Conservation (phyloP, 1,139 yeast species). For the Sugiyamaella neomexicana region DNA sequence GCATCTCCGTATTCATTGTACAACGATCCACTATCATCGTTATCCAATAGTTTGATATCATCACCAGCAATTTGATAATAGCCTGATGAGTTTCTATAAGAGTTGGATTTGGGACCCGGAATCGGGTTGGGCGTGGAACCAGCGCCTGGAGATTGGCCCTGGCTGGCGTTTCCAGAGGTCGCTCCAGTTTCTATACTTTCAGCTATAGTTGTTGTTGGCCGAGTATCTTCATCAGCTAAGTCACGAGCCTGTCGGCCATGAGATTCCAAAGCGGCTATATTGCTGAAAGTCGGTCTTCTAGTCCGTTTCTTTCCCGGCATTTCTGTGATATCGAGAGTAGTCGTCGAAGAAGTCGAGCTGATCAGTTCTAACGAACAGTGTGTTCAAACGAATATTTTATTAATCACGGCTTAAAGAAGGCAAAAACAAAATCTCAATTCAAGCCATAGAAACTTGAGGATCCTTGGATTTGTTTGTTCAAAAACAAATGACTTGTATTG, state of each 20-base stretch:
- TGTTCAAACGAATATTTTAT: neutral
- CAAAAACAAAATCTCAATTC: too few relatives aligned
- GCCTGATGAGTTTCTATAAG: constrained; percentile 1
- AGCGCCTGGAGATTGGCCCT: neutral
- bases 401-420: too few relatives aligned
- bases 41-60: constrained; percentile 23
- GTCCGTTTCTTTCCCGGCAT: constrained; percentile 13
- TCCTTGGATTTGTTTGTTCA: too few relatives aligned
- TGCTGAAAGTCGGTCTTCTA: constrained; percentile 30
- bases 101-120: constrained; percentile 4
- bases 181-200: neutral
- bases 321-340: too few relatives aligned
- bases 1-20: constrained; percentile 15
- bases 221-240: neutral
- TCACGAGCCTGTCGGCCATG: constrained; percentile 24
- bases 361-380: neutral
- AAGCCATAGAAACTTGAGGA: too few relatives aligned
- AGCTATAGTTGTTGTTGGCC: neutral
- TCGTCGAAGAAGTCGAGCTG: too few relatives aligned
- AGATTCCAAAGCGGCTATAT: constrained; percentile 28
- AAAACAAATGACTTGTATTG: too few relatives aligned
- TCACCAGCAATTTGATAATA: constrained; percentile 8
- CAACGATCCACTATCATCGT: constrained; percentile 20
- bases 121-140: constrained; percentile 8
- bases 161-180: neutral